These are phyloP conservation scores for Paecilomyces niveus DNA, from an alignment of 2,329 filamentous ascomycete species.

Conservation along the genomic window DNA sequence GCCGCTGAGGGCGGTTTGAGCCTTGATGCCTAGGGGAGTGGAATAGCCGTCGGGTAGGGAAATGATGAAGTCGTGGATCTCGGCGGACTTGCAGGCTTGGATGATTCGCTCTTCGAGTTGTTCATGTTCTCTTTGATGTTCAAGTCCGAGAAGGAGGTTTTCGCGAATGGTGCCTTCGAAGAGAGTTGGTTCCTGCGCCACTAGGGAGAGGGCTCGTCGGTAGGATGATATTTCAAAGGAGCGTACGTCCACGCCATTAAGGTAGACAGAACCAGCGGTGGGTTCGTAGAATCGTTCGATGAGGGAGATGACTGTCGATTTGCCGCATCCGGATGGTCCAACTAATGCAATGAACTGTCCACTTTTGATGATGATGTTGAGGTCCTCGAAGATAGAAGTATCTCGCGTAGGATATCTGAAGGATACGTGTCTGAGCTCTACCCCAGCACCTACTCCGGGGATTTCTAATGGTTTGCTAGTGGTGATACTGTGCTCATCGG, in stretches of 20 bases:
- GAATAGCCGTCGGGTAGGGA: slow-evolving; percentile 46
- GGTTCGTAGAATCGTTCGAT: slow-evolving; percentile 44
- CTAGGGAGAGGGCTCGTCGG: slow-evolving; percentile 24
- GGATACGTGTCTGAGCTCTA: slow-evolving; percentile 25
- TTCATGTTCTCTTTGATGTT: slow-evolving; percentile 16
- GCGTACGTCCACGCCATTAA: slow-evolving; percentile 26
- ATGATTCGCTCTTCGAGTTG: slow-evolving; percentile 34
- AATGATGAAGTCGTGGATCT: slow-evolving; percentile 47
- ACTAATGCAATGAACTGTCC: slow-evolving; percentile 42
- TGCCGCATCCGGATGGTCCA: slow-evolving; percentile 43
- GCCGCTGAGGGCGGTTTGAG: slow-evolving; percentile 42
- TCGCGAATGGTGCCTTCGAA: slow-evolving; percentile 42
- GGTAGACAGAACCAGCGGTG: slow-evolving; percentile 28
- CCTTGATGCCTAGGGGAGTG: slow-evolving; percentile 45
- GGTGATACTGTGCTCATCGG: slow-evolving; percentile 1
- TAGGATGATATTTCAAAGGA: slow-evolving; percentile 22
- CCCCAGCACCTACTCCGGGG: slow-evolving; percentile 15
- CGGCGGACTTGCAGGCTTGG: slow-evolving; percentile 44
- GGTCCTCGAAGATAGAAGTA: slow-evolving; percentile 20
- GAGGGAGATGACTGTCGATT: slow-evolving; percentile 40
- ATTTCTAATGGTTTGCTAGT: not conserved
- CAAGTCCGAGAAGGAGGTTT: slow-evolving; percentile 42
- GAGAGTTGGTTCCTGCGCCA: slow-evolving; percentile 38
- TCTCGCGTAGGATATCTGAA: slow-evolving; percentile 32
- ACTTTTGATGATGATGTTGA: slow-evolving; percentile 27